Percentiles rank a stretch among this genome's conserved stretches.
Conservation (phyloP, 257 asterid species). For the Scutellaria minor region DNA sequence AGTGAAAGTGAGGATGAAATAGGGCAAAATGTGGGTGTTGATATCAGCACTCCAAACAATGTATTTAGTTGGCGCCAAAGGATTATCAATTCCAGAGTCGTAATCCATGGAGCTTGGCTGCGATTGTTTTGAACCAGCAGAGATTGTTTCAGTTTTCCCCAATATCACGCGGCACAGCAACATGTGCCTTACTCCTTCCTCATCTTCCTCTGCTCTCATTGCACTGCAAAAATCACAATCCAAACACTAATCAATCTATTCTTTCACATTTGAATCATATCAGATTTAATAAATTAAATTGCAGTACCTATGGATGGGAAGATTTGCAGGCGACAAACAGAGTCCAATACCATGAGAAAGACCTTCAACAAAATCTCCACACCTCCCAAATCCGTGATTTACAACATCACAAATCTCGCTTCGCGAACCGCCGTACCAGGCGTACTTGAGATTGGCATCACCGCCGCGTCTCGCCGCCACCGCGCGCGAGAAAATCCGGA, state of each 20-base stretch:
- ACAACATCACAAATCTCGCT: slow-evolving; percentile 43
- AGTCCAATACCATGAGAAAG: slow-evolving; percentile 50
- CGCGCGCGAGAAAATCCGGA: slow-evolving; percentile 40
- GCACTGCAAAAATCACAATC: slow-evolving; percentile 37
- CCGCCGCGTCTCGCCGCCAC: slow-evolving; percentile 52
- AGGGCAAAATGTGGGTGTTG: slow-evolving; percentile 57
- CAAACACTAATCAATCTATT: background rate
- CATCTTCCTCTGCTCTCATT: slow-evolving; percentile 48
- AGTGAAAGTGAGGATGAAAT: slow-evolving; percentile 44
- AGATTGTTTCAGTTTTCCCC: slow-evolving; percentile 50
- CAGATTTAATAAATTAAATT: background rate
- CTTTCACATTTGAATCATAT: background rate
- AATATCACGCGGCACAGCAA: slow-evolving; percentile 57
- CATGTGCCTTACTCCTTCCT: slow-evolving; percentile 52
- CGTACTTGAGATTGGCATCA: slow-evolving; percentile 48
- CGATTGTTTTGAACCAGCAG: slow-evolving; percentile 44
- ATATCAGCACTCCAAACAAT: slow-evolving; percentile 50
- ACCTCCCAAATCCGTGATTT: slow-evolving; percentile 46
- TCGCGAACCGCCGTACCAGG: slow-evolving; percentile 54
- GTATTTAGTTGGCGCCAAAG: slow-evolving; percentile 44
- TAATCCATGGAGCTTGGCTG: slow-evolving; percentile 47
- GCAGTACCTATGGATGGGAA: slow-evolving; percentile 38
- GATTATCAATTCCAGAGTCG: slow-evolving; percentile 58
- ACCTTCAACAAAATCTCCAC: slow-evolving; percentile 16
- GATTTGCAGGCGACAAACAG: slow-evolving; percentile 40